Evolutionary conservation across 2,329 filamentous ascomycete species (phyloP).

Genomic region (Amauroascus niger): DNA sequence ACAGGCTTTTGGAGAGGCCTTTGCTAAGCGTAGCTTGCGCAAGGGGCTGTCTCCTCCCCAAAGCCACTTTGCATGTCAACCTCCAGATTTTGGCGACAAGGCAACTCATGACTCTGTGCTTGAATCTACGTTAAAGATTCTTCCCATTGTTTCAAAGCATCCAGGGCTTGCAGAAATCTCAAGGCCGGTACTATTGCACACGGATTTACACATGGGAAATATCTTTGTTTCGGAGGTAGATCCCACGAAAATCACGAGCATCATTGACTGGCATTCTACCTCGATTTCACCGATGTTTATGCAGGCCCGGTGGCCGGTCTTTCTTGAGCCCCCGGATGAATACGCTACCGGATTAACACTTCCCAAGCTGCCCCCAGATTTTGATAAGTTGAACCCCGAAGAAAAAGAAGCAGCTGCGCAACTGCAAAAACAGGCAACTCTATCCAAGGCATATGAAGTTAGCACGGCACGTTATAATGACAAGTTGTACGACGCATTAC

Average conservation of each 20-base stretch:
- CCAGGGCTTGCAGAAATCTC: too few relatives aligned
- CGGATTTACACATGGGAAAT: slow-evolving; percentile 26
- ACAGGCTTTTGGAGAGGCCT: too few relatives aligned
- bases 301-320: slow-evolving; percentile 23
- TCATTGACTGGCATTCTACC: slow-evolving; percentile 28
- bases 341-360: slow-evolving; percentile 13
- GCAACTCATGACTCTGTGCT: too few relatives aligned
- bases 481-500: not conserved
- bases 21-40: too few relatives aligned
- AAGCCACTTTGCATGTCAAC: too few relatives aligned
- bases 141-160: too few relatives aligned
- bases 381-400: too few relatives aligned
- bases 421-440: not conserved
- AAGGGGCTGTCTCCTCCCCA: too few relatives aligned
- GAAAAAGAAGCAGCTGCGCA: too few relatives aligned
- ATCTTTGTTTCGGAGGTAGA: slow-evolving; percentile 26
- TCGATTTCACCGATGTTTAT: slow-evolving; percentile 24
- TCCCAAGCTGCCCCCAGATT: too few relatives aligned
- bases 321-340: slow-evolving; percentile 23
- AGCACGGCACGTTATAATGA: not conserved
- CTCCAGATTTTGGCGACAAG: too few relatives aligned
- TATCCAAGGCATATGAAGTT: not conserved
- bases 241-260: slow-evolving; percentile 20
- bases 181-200: slow-evolving; percentile 21
- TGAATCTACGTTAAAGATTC: too few relatives aligned